Evolutionary conservation across 495 filamentous ascomycete genomes (phyloP).

Genomic region (Hypoxylon intermedium): DNA sequence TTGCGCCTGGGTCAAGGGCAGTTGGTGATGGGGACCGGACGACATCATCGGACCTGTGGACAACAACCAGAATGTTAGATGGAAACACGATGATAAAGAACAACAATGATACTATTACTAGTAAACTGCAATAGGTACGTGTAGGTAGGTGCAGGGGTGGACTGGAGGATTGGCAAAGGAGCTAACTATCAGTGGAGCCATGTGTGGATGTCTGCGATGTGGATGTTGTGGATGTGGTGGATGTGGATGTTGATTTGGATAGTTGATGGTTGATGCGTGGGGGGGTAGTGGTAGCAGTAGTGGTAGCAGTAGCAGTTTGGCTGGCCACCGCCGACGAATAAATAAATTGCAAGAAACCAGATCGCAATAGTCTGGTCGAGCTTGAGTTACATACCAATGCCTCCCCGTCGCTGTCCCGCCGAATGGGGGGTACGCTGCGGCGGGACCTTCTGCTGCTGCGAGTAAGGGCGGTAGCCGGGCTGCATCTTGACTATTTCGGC

Average conservation of each 20-base stretch:
- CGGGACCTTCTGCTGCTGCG: conserved; percentile 50
- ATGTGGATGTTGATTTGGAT: conserved; percentile 7
- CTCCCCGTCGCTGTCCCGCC: conserved; percentile 51
- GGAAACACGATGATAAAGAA: conserved; percentile 11
- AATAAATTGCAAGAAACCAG: conserved; percentile 1
- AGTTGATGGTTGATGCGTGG: conserved; percentile 13
- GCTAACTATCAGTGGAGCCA: conserved; percentile 35
- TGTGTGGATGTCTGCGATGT: conserved; percentile 10
- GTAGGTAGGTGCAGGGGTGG: conserved; percentile 8
- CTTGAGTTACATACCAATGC: conserved; percentile 53
- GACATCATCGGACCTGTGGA: conserved; percentile 65
- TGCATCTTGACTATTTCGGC: conserved; percentile 51
- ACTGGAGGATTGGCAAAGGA: conserved; percentile 8
- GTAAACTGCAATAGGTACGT: not conserved
- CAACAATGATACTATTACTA: not conserved
- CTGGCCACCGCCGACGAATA: conserved; percentile 18
- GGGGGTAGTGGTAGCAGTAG: too few species aligned
- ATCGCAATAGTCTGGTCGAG: not conserved
- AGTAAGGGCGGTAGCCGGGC: conserved; percentile 55
- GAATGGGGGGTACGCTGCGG: conserved; percentile 48
- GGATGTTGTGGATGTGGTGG: not conserved
- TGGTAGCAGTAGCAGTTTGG: too few species aligned
- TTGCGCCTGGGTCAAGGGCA: conserved; percentile 60
- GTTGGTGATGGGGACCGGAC: conserved; percentile 54
- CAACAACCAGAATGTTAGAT: conserved; percentile 35